Percentiles rank a stretch among this genome's conserved stretches.
phyloP scores from a whole-genome alignment of 768 basidiomycete species.

The Tulasnella sp. region DNA sequence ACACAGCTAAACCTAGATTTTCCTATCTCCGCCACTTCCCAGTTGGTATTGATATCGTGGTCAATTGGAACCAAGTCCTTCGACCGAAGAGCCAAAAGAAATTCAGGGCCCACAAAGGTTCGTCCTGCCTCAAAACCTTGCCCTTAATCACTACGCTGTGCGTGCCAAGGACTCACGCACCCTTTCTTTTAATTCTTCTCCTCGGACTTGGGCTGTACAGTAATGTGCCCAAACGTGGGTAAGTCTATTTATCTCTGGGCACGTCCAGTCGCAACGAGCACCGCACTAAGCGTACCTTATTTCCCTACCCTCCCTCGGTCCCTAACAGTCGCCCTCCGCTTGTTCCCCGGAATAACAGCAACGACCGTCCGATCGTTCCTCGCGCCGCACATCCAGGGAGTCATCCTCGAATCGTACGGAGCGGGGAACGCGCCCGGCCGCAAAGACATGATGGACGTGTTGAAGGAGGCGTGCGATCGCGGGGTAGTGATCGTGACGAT shows the following conservation, averaged over 20 bases:
- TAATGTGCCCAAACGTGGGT: slow-evolving; percentile 82
- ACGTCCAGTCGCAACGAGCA: too few relatives aligned
- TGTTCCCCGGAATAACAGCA: slow-evolving; percentile 85
- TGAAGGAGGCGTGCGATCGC: slow-evolving; percentile 79
- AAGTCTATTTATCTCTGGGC: slow-evolving; percentile 40
- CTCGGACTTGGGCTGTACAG: slow-evolving; percentile 47
- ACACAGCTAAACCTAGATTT: too few relatives aligned
- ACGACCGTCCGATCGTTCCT: slow-evolving; percentile 77
- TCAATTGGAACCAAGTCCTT: slow-evolving; percentile 87
- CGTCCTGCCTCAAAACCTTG: slow-evolving; percentile 17
- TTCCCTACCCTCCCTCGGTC: neutral
- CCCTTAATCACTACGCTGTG: neutral
- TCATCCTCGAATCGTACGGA: slow-evolving; percentile 90
- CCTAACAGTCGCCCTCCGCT: slow-evolving; percentile 67
- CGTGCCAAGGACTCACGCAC: neutral
- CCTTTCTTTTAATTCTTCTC: neutral
- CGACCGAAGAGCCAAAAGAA: slow-evolving; percentile 77
- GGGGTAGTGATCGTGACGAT: slow-evolving; percentile 91
- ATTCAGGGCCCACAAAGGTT: slow-evolving; percentile 82
- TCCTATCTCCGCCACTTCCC: neutral
- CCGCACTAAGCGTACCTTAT: neutral
- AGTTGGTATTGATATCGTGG: slow-evolving; percentile 89
- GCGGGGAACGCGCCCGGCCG: slow-evolving; percentile 91
- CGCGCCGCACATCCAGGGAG: slow-evolving; percentile 71
- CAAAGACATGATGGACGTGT: slow-evolving; percentile 68